These are phyloP conservation scores for Metschnikowia sp. DNA, from an alignment of 805 yeast species.

Conservation along the genomic window DNA sequence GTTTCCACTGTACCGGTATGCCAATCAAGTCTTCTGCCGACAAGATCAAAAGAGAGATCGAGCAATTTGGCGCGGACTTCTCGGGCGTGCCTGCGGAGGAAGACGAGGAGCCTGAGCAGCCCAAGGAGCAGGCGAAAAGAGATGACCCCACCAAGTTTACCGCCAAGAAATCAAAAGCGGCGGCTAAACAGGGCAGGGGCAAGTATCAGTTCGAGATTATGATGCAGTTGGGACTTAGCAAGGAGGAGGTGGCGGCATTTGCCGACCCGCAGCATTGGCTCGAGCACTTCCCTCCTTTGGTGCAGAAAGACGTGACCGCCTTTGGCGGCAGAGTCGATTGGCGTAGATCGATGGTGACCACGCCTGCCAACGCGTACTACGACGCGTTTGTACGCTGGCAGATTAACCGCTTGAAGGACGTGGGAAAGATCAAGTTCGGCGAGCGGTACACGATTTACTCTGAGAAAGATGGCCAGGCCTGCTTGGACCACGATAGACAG, in stretches of 20 bases:
- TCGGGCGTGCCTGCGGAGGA: constrained; percentile 61
- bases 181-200: constrained; percentile 88
- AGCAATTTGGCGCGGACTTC: constrained; percentile 82
- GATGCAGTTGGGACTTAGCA: constrained; percentile 87
- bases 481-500: constrained; percentile 98
- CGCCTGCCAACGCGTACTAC: constrained; percentile 92
- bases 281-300: constrained; percentile 84
- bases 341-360: constrained; percentile 95
- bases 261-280: constrained; percentile 95
- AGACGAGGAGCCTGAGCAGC: constrained; percentile 40
- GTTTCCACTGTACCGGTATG: constrained; percentile 99
- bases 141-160: constrained; percentile 88
- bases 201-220: constrained; percentile 95
- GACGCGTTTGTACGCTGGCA: constrained; percentile 93
- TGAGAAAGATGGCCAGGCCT: constrained; percentile 97
- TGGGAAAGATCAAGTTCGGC: constrained; percentile 94
- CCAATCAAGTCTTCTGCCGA: constrained; percentile 96
- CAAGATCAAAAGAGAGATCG: constrained; percentile 88
- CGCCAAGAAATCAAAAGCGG: constrained; percentile 91
- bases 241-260: constrained; percentile 79
- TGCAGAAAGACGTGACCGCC: constrained; percentile 70
- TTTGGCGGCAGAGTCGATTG: constrained; percentile 96
- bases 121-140: constrained; percentile 36
- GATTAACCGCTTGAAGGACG: constrained; percentile 78
- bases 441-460: constrained; percentile 97